Evolutionary conservation across 768 basidiomycete species (phyloP), one percentile per base, ranked within the genome.

Genomic region (Tephrocybe rancida): DNA sequence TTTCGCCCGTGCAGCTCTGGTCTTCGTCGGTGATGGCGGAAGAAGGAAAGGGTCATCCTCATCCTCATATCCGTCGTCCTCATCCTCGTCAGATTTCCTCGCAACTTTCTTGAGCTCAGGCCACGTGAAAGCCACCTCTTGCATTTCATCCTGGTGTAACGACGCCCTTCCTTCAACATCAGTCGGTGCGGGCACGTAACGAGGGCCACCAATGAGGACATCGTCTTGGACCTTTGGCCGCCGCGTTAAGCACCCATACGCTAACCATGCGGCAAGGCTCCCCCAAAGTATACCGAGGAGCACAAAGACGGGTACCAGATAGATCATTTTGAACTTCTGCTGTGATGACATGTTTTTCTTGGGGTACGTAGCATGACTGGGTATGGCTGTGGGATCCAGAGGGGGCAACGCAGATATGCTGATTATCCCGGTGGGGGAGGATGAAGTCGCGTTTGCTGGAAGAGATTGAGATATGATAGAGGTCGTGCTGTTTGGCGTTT

Each of bases 211-310:
- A 21, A 65, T 51, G 16, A 54, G 42, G 14, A 24, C 24, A 19
- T 50, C 53, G 21, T 51, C 56, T 3, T 27, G 38, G 47, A 61
- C 55, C 45, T 55, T 58, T 1, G 50, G 58, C n/a, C 58, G 59
- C 5, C 66, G 62, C 11, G 63, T 72, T 32, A 66, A 55, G 37
- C 70, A 73, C 19, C 72, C 70, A 39, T 73, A 76, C 1, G 67
- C 45, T 16, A 73, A 52, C 76, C 75, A 78, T 1, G 67, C 61
- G 10, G 61, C 54, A 5, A 70, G 37, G 6, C 64, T 65, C 5
- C 71, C 65, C 26, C 72, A 46, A 39, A 74, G 43, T 5, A 73
- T 45, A 2, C 70, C 71, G 7, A 72, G 49, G 26, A 67, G 53
- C 4, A 61, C 71, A 37, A 71, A 64, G 7, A 69, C 58, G 3